Base-by-base conservation (phyloP, 2,329 filamentous ascomycete genomes). In the Ambrosiella xylebori region DNA sequence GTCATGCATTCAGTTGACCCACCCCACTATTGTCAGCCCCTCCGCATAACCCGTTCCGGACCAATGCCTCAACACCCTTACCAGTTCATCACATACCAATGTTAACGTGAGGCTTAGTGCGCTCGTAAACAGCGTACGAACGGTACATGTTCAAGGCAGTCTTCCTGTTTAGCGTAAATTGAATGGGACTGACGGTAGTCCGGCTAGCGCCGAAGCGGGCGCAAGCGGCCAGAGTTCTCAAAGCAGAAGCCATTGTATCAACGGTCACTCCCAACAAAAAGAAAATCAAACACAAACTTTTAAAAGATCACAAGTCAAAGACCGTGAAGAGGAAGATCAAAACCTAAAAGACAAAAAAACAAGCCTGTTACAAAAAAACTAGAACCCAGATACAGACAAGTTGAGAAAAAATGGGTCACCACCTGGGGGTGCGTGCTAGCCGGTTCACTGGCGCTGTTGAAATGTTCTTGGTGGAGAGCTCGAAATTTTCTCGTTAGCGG, bases 31-130 rank as follows among this genome's bases (percentile, higher is more conserved):
- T 35, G 17, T 15, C 54, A 15, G 36, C 49, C 37, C 36, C 38
- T 45, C 15, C 37, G 27, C 27, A 27, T 27, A 27, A 27, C 27
- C 3, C 41, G n/a, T 6, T n/a, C 19, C 51, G 39, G 13, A 54
- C 17, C 40, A 7, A 3, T 17, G 4, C 11, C 27, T 13, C 9
- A 50, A 35, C 44, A 52, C 8, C 13, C 37, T 37, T 55, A 17
- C 41, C 11, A 40, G 27, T 27, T 3, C 27, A 44, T 19, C 27
- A 61, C 76, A 65, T 77, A 87, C 93, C 93, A 69, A 98, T 93
- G 76, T 98, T 98, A 64, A 98, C 91, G 72, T 98, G 93, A 61
- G 93, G 93, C 80, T 98, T 98, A 69, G 78, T 83, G 69, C 93
- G 84, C 79, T 94, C 82, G 70, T 86, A 98, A 59, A 78, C 76